Evolutionary conservation across 2,329 filamentous ascomycete genomes (phyloP).

Genomic region (Paraconiothyrium sp.): DNA sequence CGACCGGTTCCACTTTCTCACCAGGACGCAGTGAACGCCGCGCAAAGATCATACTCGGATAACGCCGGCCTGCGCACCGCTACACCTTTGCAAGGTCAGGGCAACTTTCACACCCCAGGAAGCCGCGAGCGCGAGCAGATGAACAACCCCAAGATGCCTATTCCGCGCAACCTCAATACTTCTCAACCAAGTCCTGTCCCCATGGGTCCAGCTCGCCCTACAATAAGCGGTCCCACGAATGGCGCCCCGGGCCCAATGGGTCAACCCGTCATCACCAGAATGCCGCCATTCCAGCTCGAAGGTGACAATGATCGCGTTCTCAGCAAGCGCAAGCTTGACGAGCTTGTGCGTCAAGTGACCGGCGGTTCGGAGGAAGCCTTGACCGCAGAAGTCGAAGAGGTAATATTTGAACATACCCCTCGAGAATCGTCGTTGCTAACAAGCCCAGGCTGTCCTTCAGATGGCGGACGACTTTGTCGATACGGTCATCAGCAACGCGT

Average conservation of each 20-base stretch:
- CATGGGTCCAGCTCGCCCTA: slow-evolving; percentile 79
- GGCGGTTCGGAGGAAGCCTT: slow-evolving; percentile 82
- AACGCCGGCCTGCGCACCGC: slow-evolving; percentile 45
- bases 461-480: slow-evolving; percentile 96
- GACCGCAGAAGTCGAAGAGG: slow-evolving; percentile 95
- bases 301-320: slow-evolving; percentile 91
- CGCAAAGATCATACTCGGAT: slow-evolving; percentile 50
- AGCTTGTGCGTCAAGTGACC: slow-evolving; percentile 92
- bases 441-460: slow-evolving; percentile 77
- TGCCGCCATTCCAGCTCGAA: slow-evolving; percentile 86
- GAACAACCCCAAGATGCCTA: slow-evolving; percentile 75
- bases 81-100: slow-evolving; percentile 46
- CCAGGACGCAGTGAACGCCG: slow-evolving; percentile 55
- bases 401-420: slow-evolving; percentile 54
- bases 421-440: slow-evolving; percentile 27
- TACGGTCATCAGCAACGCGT: slow-evolving; percentile 85
- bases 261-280: slow-evolving; percentile 83
- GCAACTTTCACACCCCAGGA: slow-evolving; percentile 44
- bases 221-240: slow-evolving; percentile 79
- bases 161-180: slow-evolving; percentile 81
- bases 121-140: slow-evolving; percentile 51
- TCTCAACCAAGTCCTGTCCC: slow-evolving; percentile 77
- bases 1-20: slow-evolving; percentile 54
- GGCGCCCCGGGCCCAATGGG: slow-evolving; percentile 83
- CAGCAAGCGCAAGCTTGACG: slow-evolving; percentile 98